Conservation (phyloP, 2,329 filamentous ascomycete species). For the Aspergillus fischeri region DNA sequence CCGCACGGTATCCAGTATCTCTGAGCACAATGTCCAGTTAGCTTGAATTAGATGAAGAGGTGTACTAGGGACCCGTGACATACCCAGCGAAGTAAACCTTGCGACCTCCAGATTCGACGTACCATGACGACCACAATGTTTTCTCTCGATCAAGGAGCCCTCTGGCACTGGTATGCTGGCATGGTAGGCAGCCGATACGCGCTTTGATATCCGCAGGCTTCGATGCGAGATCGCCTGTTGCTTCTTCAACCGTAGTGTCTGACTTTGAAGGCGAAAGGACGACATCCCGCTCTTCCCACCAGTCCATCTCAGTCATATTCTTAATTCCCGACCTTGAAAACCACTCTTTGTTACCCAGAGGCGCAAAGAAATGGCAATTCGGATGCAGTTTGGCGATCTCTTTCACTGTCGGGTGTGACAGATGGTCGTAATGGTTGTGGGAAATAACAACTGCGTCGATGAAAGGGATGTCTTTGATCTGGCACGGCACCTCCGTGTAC, state of each 20-base stretch:
- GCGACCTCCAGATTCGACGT: constrained; percentile 65
- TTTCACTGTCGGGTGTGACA: constrained; percentile 71
- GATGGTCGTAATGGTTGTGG: constrained; percentile 90
- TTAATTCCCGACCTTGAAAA: constrained; percentile 66
- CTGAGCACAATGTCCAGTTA: constrained; percentile 41
- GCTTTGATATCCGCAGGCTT: constrained; percentile 57
- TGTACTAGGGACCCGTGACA: constrained; percentile 11
- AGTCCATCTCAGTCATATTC: constrained; percentile 85
- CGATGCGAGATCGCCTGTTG: constrained; percentile 17
- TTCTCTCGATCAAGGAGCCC: constrained; percentile 64
- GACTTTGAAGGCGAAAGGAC: constrained; percentile 48
- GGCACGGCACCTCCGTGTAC: constrained; percentile 72
- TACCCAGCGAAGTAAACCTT: constrained; percentile 79
- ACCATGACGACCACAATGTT: constrained; percentile 89
- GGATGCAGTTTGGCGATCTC: constrained; percentile 69
- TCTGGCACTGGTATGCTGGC: constrained; percentile 75
- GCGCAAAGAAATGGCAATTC: constrained; percentile 81
- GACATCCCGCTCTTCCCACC: constrained; percentile 86
- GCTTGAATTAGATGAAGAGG: background rate
- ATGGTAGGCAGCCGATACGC: constrained; percentile 72
- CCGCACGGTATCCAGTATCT: constrained; percentile 84
- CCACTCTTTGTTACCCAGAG: constrained; percentile 78
- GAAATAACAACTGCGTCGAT: constrained; percentile 64
- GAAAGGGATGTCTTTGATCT: constrained; percentile 69
- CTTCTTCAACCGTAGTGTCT: constrained; percentile 22